A percentile compares a stretch with the other conserved stretches of the same genome.
Conservation (phyloP, 2,329 filamentous ascomycete genomes). For the Didymella pomorum region DNA sequence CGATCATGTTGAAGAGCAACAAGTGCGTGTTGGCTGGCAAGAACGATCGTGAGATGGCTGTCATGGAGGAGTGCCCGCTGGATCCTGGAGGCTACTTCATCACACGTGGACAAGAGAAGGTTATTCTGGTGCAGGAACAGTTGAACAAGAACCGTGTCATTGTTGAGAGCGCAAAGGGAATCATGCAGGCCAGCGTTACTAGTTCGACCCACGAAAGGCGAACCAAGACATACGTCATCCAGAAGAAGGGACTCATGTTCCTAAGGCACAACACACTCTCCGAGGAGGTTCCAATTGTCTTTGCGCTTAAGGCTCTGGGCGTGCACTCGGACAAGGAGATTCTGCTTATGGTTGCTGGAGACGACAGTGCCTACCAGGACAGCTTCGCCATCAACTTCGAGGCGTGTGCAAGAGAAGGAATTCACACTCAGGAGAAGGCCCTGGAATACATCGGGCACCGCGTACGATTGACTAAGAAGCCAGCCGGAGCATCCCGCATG, state of each 20-base stretch:
- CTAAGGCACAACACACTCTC: slow-evolving; percentile 92
- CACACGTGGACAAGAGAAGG: slow-evolving; percentile 96
- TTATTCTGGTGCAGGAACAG: slow-evolving; percentile 97
- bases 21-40: slow-evolving; percentile 88
- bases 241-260: slow-evolving; percentile 91
- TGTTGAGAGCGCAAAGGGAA: slow-evolving; percentile 93
- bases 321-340: slow-evolving; percentile 96
- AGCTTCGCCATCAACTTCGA: slow-evolving; percentile 96
- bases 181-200: slow-evolving; percentile 92
- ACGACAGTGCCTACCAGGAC: slow-evolving; percentile 89
- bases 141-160: slow-evolving; percentile 99
- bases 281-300: slow-evolving; percentile 93
- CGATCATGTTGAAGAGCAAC: slow-evolving; percentile 95
- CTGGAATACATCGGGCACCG: slow-evolving; percentile 88
- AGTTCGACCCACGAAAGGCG: slow-evolving; percentile 96
- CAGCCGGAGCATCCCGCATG: slow-evolving; percentile 60
- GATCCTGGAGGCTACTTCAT: slow-evolving; percentile 99
- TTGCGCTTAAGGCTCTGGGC: slow-evolving; percentile 91
- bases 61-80: slow-evolving; percentile 92
- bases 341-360: slow-evolving; percentile 85
- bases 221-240: slow-evolving; percentile 93
- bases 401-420: slow-evolving; percentile 80
- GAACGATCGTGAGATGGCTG: slow-evolving; percentile 85
- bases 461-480: slow-evolving; percentile 76
- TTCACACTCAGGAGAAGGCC: slow-evolving; percentile 94